A percentile compares a stretch with the other conserved stretches of the same genome.
phyloP scores from a whole-genome alignment of 768 basidiomycete species.

The Hortiboletus flavorubellus region DNA sequence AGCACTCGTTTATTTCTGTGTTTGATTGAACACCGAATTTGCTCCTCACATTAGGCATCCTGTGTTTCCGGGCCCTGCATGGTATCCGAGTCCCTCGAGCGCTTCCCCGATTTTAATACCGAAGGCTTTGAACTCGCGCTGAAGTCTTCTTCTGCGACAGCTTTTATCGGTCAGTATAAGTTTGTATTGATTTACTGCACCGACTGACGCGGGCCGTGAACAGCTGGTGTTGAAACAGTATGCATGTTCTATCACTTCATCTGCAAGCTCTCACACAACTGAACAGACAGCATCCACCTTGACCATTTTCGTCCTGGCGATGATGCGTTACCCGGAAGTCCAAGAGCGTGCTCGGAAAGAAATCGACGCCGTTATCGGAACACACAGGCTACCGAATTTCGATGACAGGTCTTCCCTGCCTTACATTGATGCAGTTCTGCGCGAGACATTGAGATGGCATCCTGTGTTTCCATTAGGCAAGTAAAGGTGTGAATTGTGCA shows the following conservation, averaged over 20 bases:
- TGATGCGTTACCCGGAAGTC: conserved; percentile 34
- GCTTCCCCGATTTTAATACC: conserved; percentile 11
- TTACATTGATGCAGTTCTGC: conserved; percentile 33
- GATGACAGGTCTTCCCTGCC: conserved; percentile 29
- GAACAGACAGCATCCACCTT: conserved; percentile 33
- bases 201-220: conserved; percentile 4
- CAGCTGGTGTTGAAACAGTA: conserved; percentile 32
- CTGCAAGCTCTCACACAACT: background rate
- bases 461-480: conserved; percentile 32
- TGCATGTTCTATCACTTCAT: background rate
- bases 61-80: conserved; percentile 26
- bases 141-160: conserved; percentile 32
- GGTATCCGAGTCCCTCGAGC: conserved; percentile 30
- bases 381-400: conserved; percentile 24
- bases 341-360: conserved; percentile 35
- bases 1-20: background rate
- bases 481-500: background rate
- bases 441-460: conserved; percentile 35
- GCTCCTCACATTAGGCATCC: conserved; percentile 11
- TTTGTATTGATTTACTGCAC: background rate
- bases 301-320: conserved; percentile 31
- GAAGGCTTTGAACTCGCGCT: conserved; percentile 27
- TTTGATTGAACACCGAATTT: background rate
- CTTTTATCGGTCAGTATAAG: conserved; percentile 28
- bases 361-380: conserved; percentile 32